Conservation (phyloP, 257 asterid species). For the Solanum paucissectum region DNA sequence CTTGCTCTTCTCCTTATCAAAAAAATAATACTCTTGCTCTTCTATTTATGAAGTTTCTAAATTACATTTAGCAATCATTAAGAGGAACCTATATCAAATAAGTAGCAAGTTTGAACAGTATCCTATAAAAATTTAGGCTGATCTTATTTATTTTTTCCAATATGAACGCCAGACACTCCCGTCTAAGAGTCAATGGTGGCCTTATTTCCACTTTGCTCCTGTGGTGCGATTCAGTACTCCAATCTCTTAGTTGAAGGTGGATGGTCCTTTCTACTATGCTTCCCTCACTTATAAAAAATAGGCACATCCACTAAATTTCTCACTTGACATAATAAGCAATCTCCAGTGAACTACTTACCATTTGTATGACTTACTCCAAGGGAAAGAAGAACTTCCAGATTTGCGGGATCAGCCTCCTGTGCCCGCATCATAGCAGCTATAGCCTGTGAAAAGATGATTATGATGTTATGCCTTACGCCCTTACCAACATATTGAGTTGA, state of each 20-base stretch:
- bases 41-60: background rate
- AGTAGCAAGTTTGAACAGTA: background rate
- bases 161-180: background rate
- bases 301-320: background rate
- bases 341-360: slow-evolving; percentile 45
- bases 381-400: slow-evolving; percentile 94
- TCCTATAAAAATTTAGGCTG: background rate
- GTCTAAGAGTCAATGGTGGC: background rate
- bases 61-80: background rate
- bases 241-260: background rate
- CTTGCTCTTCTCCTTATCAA: background rate
- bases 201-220: background rate
- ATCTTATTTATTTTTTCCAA: background rate
- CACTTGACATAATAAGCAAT: background rate
- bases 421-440: slow-evolving; percentile 99
- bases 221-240: background rate
- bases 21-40: background rate
- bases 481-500: background rate
- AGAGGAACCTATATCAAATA: background rate
- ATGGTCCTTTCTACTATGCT: background rate
- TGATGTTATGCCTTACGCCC: background rate
- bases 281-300: background rate
- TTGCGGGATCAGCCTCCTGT: slow-evolving; percentile 88
- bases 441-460: slow-evolving; percentile 48
- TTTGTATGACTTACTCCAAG: slow-evolving; percentile 99